Percentiles rank a stretch among this genome's conserved stretches.
phyloP scores from a whole-genome alignment of 768 basidiomycete genomes.

The Hydnomerulius pinastri region DNA sequence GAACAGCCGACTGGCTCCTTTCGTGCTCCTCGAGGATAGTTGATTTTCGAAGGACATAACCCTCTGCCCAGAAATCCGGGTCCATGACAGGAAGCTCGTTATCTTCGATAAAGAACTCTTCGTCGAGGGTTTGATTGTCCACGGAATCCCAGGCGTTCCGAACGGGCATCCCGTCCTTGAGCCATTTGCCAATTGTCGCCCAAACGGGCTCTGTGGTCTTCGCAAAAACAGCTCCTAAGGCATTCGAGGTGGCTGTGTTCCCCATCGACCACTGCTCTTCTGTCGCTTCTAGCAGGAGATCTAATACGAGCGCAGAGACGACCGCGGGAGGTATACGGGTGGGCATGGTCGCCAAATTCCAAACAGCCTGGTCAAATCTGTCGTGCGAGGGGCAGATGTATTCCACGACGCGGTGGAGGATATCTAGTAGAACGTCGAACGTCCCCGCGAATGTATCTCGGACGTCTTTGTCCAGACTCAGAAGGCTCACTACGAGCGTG shows the following conservation, averaged over 20 bases:
- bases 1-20: constrained; percentile 39
- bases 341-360: constrained; percentile 43
- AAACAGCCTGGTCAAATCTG: constrained; percentile 34
- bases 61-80: constrained; percentile 80
- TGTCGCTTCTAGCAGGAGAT: constrained; percentile 56
- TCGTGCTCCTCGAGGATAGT: constrained; percentile 26
- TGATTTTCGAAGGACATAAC: constrained; percentile 57
- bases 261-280: constrained; percentile 63
- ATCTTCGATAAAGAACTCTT: constrained; percentile 82
- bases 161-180: constrained; percentile 69
- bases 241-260: constrained; percentile 53
- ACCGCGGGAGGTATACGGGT: constrained; percentile 49
- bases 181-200: constrained; percentile 71
- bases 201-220: constrained; percentile 70
- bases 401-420: constrained; percentile 41
- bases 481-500: constrained; percentile 57
- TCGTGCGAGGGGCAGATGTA: constrained; percentile 32
- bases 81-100: constrained; percentile 65
- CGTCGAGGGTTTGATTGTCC: constrained; percentile 43
- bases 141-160: constrained; percentile 33
- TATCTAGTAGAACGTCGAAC: constrained; percentile 56
- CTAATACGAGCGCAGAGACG: constrained; percentile 59
- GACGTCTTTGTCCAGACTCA: constrained; percentile 61
- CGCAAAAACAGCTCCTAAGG: constrained; percentile 63
- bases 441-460: constrained; percentile 56